Percentiles rank a stretch among this genome's conserved stretches.
Evolutionary conservation across 306 rosid genomes (phyloP).

Genomic region (Pachyrhizus erosus): DNA sequence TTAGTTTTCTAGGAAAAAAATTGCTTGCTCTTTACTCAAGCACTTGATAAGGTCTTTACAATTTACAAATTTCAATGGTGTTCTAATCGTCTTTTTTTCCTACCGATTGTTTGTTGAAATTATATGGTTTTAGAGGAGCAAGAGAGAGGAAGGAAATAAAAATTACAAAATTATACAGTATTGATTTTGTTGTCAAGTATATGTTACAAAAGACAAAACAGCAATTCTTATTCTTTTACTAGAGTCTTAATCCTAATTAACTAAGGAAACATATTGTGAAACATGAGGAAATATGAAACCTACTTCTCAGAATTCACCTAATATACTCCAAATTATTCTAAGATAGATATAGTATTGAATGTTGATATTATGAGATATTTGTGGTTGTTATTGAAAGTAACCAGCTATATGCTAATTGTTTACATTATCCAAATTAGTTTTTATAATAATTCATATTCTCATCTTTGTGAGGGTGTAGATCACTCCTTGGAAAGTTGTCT

Average conservation of each 20-base stretch:
- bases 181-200: neutral
- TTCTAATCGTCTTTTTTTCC: neutral
- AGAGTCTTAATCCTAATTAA: neutral
- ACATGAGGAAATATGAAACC: neutral
- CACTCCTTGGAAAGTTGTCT: neutral
- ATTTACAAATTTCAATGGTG: neutral
- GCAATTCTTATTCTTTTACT: neutral
- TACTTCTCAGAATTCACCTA: neutral
- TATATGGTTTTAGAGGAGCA: neutral
- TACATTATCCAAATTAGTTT: slow-evolving; percentile 10
- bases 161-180: neutral
- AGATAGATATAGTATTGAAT: too few relatives aligned
- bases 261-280: neutral
- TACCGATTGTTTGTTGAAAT: neutral
- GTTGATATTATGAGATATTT: neutral
- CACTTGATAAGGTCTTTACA: neutral
- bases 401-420: slow-evolving; percentile 5
- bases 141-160: neutral
- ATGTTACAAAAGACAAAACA: neutral
- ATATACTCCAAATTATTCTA: neutral
- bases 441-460: slow-evolving; percentile 1
- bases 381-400: neutral
- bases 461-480: neutral
- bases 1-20: neutral
- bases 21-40: neutral